Base-by-base conservation (phyloP, 1,139 yeast species). In the Lodderomyces theae region DNA sequence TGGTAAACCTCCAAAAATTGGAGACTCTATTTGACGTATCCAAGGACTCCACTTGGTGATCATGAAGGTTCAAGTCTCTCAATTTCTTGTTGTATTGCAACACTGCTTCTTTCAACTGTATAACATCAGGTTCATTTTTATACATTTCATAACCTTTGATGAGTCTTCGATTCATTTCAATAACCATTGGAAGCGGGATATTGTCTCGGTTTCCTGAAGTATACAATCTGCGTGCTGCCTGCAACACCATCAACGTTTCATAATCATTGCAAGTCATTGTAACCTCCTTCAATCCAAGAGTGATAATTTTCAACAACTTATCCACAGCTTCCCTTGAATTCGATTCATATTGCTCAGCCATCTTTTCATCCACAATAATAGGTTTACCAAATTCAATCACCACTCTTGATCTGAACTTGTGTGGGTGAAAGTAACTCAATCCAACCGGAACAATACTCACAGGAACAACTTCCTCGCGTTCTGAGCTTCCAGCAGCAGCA, bases 181-280 rank as follows among this genome's bases (percentile, higher is more conserved):
- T 67, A 33, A 71, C 74, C 56, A 71, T 52, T 1, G 77, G 72
- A 17, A 69, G 55, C 1, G 76, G 76, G 17, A 69, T 65, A 18
- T 44, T 44, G 9, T 61, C 64, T 38, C 72, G 51, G 45, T 57
- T 60, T 32, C 55, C 62, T 38, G 62, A 61, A 24, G 69, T 69
- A 44, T 66, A 70, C 42, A 72, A 57, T 42, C 77, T 57, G 45
- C 77, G 56, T 33, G 95, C 95, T 3, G 96, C 96, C 61, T 92
- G 98, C 38, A 90, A 82, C n/a, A 87, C 88, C 82, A 89, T 86
- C 42, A 92, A 68, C 3, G 96, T 88, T 49, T 90, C 97, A 63
- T 83, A 92, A 60, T 92, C 97, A 21, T 89, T 84, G 57, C 95
- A 86, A n/a, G 92, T 84, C 3, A 90, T 94, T 1, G 97, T 90